Conservation (phyloP, 2,329 filamentous ascomycete species). For the Ascochyta pisi region DNA sequence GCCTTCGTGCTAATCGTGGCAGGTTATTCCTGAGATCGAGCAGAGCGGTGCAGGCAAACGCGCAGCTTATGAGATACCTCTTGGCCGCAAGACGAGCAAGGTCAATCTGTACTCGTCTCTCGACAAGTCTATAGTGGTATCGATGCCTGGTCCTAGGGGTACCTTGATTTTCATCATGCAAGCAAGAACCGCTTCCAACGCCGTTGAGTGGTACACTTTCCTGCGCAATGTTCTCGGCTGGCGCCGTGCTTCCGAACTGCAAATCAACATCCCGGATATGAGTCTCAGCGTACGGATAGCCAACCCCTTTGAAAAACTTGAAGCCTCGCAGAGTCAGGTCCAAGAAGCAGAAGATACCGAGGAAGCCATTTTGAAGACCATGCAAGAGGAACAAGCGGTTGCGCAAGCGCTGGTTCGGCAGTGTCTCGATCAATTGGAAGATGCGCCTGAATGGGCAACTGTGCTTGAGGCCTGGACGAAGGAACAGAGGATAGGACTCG, state of each 20-base stretch:
- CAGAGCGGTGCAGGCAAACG: constrained; percentile 59
- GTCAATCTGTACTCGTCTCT: constrained; percentile 71
- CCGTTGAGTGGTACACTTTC: constrained; percentile 74
- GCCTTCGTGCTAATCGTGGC: constrained; percentile 12
- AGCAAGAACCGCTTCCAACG: constrained; percentile 65
- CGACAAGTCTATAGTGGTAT: constrained; percentile 72
- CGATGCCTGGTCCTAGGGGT: constrained; percentile 61
- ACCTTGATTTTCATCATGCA: constrained; percentile 67
- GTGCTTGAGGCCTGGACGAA: constrained; percentile 66
- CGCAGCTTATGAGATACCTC: constrained; percentile 63
- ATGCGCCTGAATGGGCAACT: constrained; percentile 64
- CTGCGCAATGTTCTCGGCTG: constrained; percentile 66
- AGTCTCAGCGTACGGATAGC: constrained; percentile 64
- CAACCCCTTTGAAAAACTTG: constrained; percentile 64
- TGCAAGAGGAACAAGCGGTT: constrained; percentile 62
- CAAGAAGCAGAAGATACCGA: constrained; percentile 55
- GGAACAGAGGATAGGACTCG: constrained; percentile 66
- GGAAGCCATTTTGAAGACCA: constrained; percentile 53
- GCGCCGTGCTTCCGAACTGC: constrained; percentile 62
- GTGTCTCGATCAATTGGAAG: constrained; percentile 65
- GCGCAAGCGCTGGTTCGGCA: constrained; percentile 63
- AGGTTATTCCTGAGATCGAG: constrained; percentile 67
- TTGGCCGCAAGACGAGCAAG: constrained; percentile 60
- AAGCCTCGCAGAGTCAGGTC: constrained; percentile 52
- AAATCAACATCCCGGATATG: constrained; percentile 69